Base-by-base conservation (phyloP, 257 asterid genomes). In the Salvia miltiorrhiza region DNA sequence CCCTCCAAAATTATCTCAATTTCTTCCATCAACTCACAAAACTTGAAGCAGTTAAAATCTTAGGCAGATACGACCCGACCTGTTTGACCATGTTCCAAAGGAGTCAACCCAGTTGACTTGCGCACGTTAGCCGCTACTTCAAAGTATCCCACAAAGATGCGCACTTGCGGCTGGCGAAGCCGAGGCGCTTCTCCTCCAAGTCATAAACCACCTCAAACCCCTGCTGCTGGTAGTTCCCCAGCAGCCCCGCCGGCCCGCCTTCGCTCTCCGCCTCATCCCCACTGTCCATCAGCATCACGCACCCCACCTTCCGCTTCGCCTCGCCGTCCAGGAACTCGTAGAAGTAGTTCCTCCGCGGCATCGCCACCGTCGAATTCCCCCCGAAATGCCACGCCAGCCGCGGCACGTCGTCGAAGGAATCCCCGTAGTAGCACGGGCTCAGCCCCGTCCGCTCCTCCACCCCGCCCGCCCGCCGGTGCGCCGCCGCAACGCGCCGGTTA, bases 121-220 rank as follows among this genome's bases (percentile, higher is more conserved):
- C n/a, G n/a, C n/a, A n/a, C n/a, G n/a, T n/a, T n/a, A n/a, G n/a
- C n/a, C n/a, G n/a, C n/a, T n/a, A n/a, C n/a, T n/a, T n/a, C n/a
- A n/a, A n/a, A n/a, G n/a, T n/a, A 33, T 90, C 89, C 97, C 97
- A 93, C 83, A 93, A 69, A 71, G 96, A 80, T 59, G 95, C 83
- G 80, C 97, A 93, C 47, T 86, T 76, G 82, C 97, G 70, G 66
- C 78, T 80, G 0, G 99, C 99, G 58, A 93, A 93, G 11, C 99
- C 99, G 56, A 93, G 82, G 77, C 90, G 81, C 12, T 75, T 80
- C 1, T 76, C 59, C 71, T 87, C 92, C 91, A 93, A 81, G 69
- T 93, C 99, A 80, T 88, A 93, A 71, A 84, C 97, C 76, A 93
- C 97, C 63, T 93, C 99, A 81, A 93, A 88, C 47, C 99, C 99